Base-by-base conservation (phyloP, 2,329 filamentous ascomycete species). In the Drechslera avenae region DNA sequence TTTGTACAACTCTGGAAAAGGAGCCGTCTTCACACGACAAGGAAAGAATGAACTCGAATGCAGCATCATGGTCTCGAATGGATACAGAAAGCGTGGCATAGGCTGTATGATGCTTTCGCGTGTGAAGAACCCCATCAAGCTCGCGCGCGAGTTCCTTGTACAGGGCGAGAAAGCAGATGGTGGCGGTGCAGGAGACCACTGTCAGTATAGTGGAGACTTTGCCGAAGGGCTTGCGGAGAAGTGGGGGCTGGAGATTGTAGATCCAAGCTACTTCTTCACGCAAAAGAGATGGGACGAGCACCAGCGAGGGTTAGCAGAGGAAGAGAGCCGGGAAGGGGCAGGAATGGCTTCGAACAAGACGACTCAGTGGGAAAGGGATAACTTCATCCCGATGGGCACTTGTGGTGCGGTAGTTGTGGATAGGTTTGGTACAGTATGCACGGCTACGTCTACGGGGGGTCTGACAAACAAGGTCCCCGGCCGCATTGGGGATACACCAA, bases 401-500 rank as follows among this genome's bases (percentile, higher is more conserved):
- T 88, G 88, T 23, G 91, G 91, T 1, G 90, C 89, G 6, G 90
- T 96, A 0, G 90, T 89, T 18, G 76, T 96, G 6, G 91, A 96
- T 70, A 78, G 77, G n/a, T 82, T 86, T 33, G 91, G 91, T 0
- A 84, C 88, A 3, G 73, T 95, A 3, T 91, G 89, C 46, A 80
- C 79, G 37, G 84, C 84, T 3, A 86, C 84, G 0, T 84, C 81
- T 30, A 86, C 83, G 0, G 91, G 91, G 4, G 91, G 91, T 0
- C 71, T 96, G 72, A 96, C 91, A 17, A 96, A 96, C 71, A 96
- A 96, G 76, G 75, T 93, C 46, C 89, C 89, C 0, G 91, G 91
- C 0, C 80, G 91, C 16, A 87, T 96, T 56, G 91, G 91, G 0
- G 91, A 96, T 68, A 96, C 91, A 9, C 91, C 91, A 0, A 88